phyloP scores from a whole-genome alignment of 805 yeast species.

The Lipomyces yamanashiensis region DNA sequence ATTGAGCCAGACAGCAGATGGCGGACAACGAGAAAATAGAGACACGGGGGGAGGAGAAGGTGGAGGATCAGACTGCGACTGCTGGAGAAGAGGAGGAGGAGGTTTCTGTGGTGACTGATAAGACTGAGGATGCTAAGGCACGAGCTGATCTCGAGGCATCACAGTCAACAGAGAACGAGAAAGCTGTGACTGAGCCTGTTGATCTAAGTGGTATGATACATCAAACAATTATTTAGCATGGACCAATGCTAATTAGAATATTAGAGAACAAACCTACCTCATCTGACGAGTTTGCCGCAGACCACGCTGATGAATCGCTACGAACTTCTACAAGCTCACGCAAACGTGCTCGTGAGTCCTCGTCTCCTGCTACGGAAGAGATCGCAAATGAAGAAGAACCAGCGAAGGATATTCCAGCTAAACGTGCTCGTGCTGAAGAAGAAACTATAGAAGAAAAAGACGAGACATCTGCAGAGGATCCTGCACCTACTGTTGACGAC shows the following conservation, averaged over 20 bases:
- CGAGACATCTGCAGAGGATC: neutral
- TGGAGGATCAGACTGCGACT: neutral
- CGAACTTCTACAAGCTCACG: neutral
- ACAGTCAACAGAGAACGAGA: neutral
- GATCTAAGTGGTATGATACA: neutral
- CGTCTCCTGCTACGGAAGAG: neutral
- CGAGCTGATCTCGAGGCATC: neutral
- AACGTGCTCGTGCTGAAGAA: conserved; percentile 6
- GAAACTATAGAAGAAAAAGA: neutral
- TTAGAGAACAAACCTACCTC: neutral
- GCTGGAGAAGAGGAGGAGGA: neutral
- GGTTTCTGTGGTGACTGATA: neutral
- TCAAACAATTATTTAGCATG: neutral
- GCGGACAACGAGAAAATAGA: neutral
- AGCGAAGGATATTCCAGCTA: neutral
- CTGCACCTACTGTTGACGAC: neutral
- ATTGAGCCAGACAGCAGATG: neutral
- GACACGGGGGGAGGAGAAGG: neutral
- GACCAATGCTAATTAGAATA: neutral
- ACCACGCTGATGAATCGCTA: neutral
- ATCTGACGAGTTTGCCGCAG: neutral
- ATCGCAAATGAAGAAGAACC: neutral
- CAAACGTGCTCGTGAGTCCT: conserved; percentile 11
- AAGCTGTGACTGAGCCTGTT: neutral
- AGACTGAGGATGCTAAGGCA: neutral